These are phyloP conservation scores for Alternaria consortialis DNA, from an alignment of 2,329 filamentous ascomycete genomes.

Conservation along the genomic window DNA sequence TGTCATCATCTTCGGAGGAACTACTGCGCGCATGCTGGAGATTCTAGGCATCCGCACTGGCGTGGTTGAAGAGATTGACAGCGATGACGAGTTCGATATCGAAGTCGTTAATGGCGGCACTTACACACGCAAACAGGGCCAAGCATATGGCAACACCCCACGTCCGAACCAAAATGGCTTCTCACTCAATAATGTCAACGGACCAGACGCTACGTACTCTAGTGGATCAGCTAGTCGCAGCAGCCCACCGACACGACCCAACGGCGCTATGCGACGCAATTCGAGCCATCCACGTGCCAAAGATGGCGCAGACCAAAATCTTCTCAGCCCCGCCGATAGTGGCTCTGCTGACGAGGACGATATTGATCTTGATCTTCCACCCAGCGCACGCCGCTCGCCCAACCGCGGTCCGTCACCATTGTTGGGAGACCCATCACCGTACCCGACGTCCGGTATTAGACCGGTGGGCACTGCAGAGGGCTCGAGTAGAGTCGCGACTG, in stretches of 20 bases:
- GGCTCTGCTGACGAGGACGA: conserved; percentile 62
- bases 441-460: conserved; percentile 52
- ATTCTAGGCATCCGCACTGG: conserved; percentile 96
- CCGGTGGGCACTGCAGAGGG: conserved; percentile 29
- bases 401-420: conserved; percentile 46
- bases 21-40: conserved; percentile 96
- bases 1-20: conserved; percentile 98
- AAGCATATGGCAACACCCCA: conserved; percentile 79
- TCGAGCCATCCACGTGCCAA: conserved; percentile 59
- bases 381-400: conserved; percentile 61
- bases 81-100: conserved; percentile 98
- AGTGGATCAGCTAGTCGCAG: conserved; percentile 64
- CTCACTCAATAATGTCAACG: conserved; percentile 60
- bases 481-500: conserved; percentile 64
- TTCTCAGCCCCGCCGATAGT: conserved; percentile 60
- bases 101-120: conserved; percentile 73
- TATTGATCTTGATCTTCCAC: conserved; percentile 68
- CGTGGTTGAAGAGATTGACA: conserved; percentile 95
- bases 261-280: conserved; percentile 60
- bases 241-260: conserved; percentile 55
- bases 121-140: conserved; percentile 82
- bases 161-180: conserved; percentile 64
- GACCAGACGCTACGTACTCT: conserved; percentile 66
- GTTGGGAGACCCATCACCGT: conserved; percentile 37
- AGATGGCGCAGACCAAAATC: conserved; percentile 62